Base-by-base conservation (phyloP, 139 green algal genomes). In the Picochlorum sp. region DNA sequence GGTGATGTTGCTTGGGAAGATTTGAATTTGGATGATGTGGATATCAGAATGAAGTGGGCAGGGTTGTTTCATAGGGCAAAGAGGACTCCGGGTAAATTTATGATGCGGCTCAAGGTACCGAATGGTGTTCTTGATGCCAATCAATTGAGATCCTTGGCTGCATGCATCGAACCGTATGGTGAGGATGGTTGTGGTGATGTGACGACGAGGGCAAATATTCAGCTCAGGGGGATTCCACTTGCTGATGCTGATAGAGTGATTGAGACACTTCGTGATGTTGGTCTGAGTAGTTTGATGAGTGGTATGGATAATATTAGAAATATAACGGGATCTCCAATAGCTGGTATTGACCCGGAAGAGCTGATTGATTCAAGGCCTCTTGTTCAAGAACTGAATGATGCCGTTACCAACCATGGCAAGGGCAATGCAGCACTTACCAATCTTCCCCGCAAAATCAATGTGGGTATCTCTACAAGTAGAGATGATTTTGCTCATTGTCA, bases 221-320 rank as follows among this genome's bases (percentile, higher is more conserved):
- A 78, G 66, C 82, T 99, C 54, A 88, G 94, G 5, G 94, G 94
- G 28, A 65, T 98, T 23, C 82, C 72, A 24, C 73, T 94, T 38
- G 81, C 84, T 14, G 79, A 92, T 54, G 82, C 75, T 15, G 79
- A 80, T 46, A 23, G 61, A 10, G 82, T 95, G 37, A 69, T 94
- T 14, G 14, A 69, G 1, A 76, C 78, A 20, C 65, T 95, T 47
- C n/a, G 74, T 51, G 58, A 73, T n/a, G 45, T 75, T 4, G 86
- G 85, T 21, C 74, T 98, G 46, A 90, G 78, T 44, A 83, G 70
- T 63, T 81, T 95, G 34, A 86, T 95, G 80, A 85, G 59, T 21
- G 94, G 94, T 60, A 95, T 99, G 91, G 94, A 98, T 85, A 97
- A 92, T 71, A 89, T 96, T 62, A 84, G 92, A 54, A 98, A 98